Evolutionary conservation across 495 filamentous ascomycete species (phyloP).

Genomic region (Penicillium lagena): DNA sequence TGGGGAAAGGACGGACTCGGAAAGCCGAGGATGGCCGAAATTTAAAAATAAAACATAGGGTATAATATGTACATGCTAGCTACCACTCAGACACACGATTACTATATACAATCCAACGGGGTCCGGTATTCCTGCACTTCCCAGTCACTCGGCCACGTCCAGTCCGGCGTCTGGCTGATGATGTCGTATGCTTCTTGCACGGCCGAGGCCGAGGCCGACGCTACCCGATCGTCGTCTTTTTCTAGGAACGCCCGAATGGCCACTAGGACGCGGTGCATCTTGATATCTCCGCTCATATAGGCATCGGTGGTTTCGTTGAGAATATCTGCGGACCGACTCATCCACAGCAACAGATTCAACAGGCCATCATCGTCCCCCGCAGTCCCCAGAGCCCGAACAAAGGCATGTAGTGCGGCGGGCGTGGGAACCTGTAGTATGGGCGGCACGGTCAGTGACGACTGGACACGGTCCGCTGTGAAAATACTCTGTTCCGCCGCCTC

Average conservation of each 20-base stretch:
- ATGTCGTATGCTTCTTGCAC: constrained; percentile 36
- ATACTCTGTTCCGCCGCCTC: constrained; percentile 15
- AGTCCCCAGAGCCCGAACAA: constrained; percentile 46
- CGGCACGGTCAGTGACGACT: constrained; percentile 19
- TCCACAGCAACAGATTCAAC: constrained; percentile 46
- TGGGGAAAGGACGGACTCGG: constrained; percentile 14
- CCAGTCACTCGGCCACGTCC: constrained; percentile 50
- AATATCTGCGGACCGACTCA: constrained; percentile 32
- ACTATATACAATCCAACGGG: too few species aligned
- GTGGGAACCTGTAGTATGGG: constrained; percentile 33
- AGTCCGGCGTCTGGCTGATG: constrained; percentile 36
- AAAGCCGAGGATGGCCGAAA: constrained; percentile 19
- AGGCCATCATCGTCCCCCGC: constrained; percentile 44
- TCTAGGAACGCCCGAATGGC: constrained; percentile 51
- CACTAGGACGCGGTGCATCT: constrained; percentile 42
- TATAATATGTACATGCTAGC: constrained; percentile 12
- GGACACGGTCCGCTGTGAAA: constrained; percentile 7
- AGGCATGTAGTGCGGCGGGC: constrained; percentile 43
- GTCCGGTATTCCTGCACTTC: constrained; percentile 42
- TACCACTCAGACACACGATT: too few species aligned
- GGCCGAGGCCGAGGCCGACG: constrained; percentile 11
- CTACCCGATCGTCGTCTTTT: constrained; percentile 14
- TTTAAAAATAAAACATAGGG: not conserved
- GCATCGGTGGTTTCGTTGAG: constrained; percentile 35
- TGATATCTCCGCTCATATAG: constrained; percentile 30